Evolutionary conservation across 768 basidiomycete species (phyloP).

Genomic region (Wakefieldia striispora): DNA sequence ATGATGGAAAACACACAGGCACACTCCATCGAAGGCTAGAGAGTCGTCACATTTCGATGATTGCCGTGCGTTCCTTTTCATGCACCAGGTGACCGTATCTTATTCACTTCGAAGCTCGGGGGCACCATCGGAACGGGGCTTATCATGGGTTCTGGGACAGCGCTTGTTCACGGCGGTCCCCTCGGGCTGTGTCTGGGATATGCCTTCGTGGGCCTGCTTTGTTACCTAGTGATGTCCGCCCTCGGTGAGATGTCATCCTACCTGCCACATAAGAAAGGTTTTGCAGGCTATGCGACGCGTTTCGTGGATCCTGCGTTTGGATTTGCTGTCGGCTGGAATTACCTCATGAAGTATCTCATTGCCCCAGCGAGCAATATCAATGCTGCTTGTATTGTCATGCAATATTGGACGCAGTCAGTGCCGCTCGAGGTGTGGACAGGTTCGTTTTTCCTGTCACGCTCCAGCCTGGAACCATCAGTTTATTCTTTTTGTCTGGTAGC

Average conservation of each 20-base stretch:
- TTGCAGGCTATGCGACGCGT: conserved; percentile 60
- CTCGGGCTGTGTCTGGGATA: conserved; percentile 45
- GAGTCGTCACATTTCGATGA: conserved; percentile 59
- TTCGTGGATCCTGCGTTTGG: conserved; percentile 71
- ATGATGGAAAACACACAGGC: conserved; percentile 9
- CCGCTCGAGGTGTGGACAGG: conserved; percentile 6
- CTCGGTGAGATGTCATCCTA: conserved; percentile 39
- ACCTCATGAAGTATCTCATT: conserved; percentile 63
- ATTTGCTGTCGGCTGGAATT: conserved; percentile 51
- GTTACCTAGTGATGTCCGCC: conserved; percentile 60
- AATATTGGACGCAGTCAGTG: conserved; percentile 3
- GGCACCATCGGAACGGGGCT: conserved; percentile 57
- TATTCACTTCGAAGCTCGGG: conserved; percentile 34
- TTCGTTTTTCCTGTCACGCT: background rate
- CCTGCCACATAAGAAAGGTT: conserved; percentile 61
- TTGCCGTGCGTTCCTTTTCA: conserved; percentile 38
- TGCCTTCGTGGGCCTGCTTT: conserved; percentile 53
- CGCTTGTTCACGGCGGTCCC: conserved; percentile 57
- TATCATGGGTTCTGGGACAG: conserved; percentile 62
- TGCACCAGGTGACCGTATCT: background rate
- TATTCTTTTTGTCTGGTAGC: background rate
- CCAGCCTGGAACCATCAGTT: background rate
- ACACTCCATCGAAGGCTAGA: conserved; percentile 50
- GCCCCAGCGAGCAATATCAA: conserved; percentile 68
- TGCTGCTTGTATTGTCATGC: conserved; percentile 36